These are phyloP conservation scores for Sporothrix mexicana DNA, from an alignment of 2,329 filamentous ascomycete genomes.

Conservation along the genomic window DNA sequence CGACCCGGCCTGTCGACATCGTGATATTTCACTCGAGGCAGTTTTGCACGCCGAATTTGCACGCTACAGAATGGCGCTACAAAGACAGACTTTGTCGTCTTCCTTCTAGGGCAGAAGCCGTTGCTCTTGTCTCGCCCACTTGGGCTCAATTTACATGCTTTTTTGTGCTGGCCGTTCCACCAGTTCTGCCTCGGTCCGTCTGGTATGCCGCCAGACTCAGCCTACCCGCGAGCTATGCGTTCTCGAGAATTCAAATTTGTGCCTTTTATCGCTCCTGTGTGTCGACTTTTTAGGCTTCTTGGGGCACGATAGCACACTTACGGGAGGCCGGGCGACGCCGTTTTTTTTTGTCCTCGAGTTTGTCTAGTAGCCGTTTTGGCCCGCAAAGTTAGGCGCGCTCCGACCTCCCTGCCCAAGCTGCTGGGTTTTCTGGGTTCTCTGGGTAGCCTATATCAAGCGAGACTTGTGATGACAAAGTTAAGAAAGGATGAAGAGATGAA, in stretches of 20 bases:
- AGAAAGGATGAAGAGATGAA: neutral
- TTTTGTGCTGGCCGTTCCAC: neutral
- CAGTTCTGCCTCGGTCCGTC: too few species aligned
- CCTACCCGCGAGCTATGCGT: too few species aligned
- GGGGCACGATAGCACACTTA: neutral
- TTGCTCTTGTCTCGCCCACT: neutral
- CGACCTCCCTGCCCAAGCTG: constrained; percentile 6
- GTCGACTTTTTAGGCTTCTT: neutral
- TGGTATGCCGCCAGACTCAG: too few species aligned
- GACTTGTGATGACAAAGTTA: neutral
- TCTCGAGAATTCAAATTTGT: too few species aligned
- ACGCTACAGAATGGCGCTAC: neutral
- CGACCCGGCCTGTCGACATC: too few species aligned
- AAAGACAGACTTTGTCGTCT: neutral
- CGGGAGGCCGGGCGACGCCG: neutral
- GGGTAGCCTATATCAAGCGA: neutral
- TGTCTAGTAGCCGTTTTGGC: neutral
- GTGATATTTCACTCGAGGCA: too few species aligned
- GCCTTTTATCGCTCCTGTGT: too few species aligned
- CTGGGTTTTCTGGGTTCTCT: neutral
- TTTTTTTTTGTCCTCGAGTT: neutral
- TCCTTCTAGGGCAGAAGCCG: neutral
- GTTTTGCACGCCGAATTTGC: neutral
- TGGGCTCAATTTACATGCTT: neutral
- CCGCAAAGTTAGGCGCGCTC: neutral